Evolutionary conservation across 2,329 filamentous ascomycete genomes (phyloP), one percentile per base, ranked within the genome.

Genomic region (Macroventuria anomochaeta): DNA sequence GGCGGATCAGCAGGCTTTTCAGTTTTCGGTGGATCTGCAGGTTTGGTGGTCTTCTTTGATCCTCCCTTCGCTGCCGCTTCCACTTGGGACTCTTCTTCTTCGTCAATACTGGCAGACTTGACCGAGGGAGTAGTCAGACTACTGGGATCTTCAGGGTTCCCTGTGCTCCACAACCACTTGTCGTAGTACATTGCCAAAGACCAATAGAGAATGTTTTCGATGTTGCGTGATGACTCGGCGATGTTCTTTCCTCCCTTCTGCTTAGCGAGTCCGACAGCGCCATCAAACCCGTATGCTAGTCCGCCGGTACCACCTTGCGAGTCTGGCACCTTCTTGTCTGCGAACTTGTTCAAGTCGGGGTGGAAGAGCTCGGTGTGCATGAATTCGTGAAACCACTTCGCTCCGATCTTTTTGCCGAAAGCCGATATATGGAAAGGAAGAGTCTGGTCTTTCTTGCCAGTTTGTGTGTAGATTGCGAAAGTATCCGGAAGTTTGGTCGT

Each of bases 161-260:
- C 54, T 13, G 54, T 57, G n/a, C 49, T 54, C 54, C 54, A 57
- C 6, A 53, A 2, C 43, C 44, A 57, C 7, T 50, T 43, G n/a
- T 54, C 40, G 17, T 48, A 54, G 36, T 57, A 54, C 49, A 57
- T 50, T 2, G 54, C 49, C 28, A 57, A 25, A 1, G 38, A 54
- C 54, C 54, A 57, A 20, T 57, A 57, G 12, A 57, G 49, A 8
- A 57, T 57, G 12, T 41, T 57, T n/a, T 57, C 54, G 4, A 54
- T 50, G 21, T 53, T 57, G 7, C 39, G 38, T 28, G 54, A 53
- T 3, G 54, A 52, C 15, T 41, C 39, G 5, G 33, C 44, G 5
- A 56, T 26, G 17, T 52, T 52, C 21, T 40, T 46, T n/a, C 43
- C 32, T 13, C 39, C 49, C 3, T 57, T 57, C n/a, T 54, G 28